A percentile compares a stretch with the other conserved stretches of the same genome.
Evolutionary conservation across 1,284 basidiomycete species (phyloP).

Genomic region (Polyporus tsugae): DNA sequence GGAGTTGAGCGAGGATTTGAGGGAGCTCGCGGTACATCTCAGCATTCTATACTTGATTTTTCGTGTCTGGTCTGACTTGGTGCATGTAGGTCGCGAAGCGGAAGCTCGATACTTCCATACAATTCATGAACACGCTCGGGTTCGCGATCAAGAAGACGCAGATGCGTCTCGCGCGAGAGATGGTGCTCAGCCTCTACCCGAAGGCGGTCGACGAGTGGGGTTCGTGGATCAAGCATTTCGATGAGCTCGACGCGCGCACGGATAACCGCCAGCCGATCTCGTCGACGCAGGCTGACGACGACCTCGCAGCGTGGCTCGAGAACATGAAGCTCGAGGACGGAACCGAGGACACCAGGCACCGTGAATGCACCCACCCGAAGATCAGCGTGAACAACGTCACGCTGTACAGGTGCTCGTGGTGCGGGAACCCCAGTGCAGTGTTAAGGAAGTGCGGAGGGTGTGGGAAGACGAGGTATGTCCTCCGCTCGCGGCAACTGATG

Average conservation of each 20-base stretch:
- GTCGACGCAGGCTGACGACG: conserved; percentile 55
- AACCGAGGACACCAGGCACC: conserved; percentile 30
- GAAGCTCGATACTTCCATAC: conserved; percentile 56
- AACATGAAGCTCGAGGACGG: conserved; percentile 54
- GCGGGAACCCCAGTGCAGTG: conserved; percentile 63
- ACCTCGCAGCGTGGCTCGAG: conserved; percentile 64
- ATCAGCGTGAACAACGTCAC: conserved; percentile 53
- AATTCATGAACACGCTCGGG: conserved; percentile 56
- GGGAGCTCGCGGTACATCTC: conserved; percentile 55
- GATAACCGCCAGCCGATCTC: conserved; percentile 38
- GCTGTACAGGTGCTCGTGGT: conserved; percentile 65
- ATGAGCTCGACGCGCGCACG: conserved; percentile 35
- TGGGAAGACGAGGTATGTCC: conserved; percentile 49
- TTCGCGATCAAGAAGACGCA: conserved; percentile 54
- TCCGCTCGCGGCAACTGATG: not conserved
- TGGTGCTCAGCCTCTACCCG: conserved; percentile 53
- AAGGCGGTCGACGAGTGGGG: conserved; percentile 55
- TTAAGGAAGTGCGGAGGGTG: conserved; percentile 46
- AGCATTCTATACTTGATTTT: not conserved
- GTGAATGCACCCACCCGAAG: conserved; percentile 46
- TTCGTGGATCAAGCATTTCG: conserved; percentile 49
- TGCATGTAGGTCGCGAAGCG: conserved; percentile 48
- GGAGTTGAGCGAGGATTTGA: conserved; percentile 54
- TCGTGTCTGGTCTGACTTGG: not conserved
- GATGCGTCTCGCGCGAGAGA: conserved; percentile 55